Conservation (phyloP, 306 rosid genomes). For the Casuarina cunninghamiana region DNA sequence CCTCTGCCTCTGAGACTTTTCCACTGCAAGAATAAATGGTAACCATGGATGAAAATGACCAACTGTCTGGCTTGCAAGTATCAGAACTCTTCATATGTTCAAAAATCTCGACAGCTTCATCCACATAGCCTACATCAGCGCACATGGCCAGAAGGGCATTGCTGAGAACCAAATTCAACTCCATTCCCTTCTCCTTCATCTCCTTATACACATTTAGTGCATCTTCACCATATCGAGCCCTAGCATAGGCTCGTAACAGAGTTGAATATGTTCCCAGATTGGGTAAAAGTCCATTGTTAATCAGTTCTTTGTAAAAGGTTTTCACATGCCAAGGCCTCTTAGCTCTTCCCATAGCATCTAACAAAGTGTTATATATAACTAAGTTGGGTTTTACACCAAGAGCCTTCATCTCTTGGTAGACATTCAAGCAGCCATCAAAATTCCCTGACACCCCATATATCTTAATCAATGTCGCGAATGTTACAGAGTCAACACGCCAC, state of each 20-base stretch:
- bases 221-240: constrained; percentile 65
- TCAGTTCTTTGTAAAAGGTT: constrained; percentile 72
- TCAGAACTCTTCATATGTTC: constrained; percentile 67
- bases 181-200: constrained; percentile 71
- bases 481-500: constrained; percentile 59
- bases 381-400: constrained; percentile 63
- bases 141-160: constrained; percentile 72
- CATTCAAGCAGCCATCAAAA: constrained; percentile 74
- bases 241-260: constrained; percentile 67
- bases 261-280: constrained; percentile 64
- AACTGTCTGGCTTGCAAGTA: constrained; percentile 64
- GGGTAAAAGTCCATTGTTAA: constrained; percentile 50
- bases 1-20: constrained; percentile 66
- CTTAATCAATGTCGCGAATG: constrained; percentile 71
- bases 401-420: constrained; percentile 81
- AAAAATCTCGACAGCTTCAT: constrained; percentile 67
- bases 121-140: constrained; percentile 65
- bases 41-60: constrained; percentile 86
- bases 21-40: constrained; percentile 73
- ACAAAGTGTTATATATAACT: constrained; percentile 59
- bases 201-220: constrained; percentile 68
- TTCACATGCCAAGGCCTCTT: constrained; percentile 75
- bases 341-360: constrained; percentile 76
- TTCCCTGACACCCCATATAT: constrained; percentile 63
- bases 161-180: constrained; percentile 58